Conservation (phyloP, 2,329 filamentous ascomycete species). For the Pyricularia grisea region DNA sequence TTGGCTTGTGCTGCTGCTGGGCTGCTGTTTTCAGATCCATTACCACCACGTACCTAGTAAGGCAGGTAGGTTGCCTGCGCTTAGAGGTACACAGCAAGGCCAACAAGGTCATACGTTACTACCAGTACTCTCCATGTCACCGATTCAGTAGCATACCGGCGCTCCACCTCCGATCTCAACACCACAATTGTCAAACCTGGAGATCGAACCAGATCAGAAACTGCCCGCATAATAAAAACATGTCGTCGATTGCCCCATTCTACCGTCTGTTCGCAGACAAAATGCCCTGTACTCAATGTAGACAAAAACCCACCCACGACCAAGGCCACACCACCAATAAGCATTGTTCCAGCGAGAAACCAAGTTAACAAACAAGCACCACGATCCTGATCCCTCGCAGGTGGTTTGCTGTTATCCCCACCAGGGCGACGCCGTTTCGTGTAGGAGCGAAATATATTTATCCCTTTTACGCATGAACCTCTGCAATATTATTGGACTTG, state of each 20-base stretch:
- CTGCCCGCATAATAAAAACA: neutral
- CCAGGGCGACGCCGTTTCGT: neutral
- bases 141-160: neutral
- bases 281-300: neutral
- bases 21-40: neutral
- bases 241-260: neutral
- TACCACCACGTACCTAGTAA: too few relatives aligned
- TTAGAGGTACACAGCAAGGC: too few relatives aligned
- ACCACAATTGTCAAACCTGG: neutral
- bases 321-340: neutral
- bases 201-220: neutral
- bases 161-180: neutral
- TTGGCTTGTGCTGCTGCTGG: neutral
- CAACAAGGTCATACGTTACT: neutral
- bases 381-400: neutral
- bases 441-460: neutral
- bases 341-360: neutral
- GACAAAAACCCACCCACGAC: neutral
- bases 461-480: neutral
- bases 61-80: too few relatives aligned
- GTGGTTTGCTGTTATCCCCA: neutral
- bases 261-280: neutral
- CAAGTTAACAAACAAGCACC: neutral
- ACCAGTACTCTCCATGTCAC: neutral
- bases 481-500: neutral